These are phyloP conservation scores for Anacardium occidentale DNA, from an alignment of 345 rosid genomes.

Conservation along the genomic window DNA sequence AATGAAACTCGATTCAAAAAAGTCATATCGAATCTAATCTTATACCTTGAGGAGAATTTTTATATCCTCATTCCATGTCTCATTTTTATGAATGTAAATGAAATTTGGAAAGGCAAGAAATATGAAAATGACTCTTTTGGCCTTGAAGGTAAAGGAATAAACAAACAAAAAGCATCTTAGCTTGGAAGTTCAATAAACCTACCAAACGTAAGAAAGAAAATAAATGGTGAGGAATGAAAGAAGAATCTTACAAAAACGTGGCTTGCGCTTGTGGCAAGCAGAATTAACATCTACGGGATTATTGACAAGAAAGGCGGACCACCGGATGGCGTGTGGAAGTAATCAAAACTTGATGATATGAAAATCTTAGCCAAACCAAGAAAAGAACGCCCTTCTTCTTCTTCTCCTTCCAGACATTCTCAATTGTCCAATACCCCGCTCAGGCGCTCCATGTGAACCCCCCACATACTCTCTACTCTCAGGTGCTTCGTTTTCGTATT, in stretches of 20 bases:
- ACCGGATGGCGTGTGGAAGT: too few relatives aligned
- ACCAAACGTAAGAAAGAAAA: neutral
- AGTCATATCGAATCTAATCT: too few relatives aligned
- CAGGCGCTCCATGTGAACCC: neutral
- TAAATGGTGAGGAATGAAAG: neutral
- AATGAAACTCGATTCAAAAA: too few relatives aligned
- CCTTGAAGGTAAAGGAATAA: neutral
- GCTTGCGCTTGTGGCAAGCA: neutral
- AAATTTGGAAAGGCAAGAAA: too few relatives aligned
- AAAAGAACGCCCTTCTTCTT: too few relatives aligned
- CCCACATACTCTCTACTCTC: neutral
- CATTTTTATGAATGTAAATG: too few relatives aligned
- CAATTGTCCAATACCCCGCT: neutral
- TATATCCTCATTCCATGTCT: too few relatives aligned
- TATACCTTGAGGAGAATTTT: too few relatives aligned
- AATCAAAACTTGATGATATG: neutral
- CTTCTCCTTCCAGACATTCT: neutral
- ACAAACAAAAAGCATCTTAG: neutral
- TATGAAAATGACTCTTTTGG: neutral
- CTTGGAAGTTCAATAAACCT: neutral
- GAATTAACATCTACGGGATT: too few relatives aligned
- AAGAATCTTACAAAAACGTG: neutral
- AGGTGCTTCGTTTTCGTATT: too few relatives aligned
- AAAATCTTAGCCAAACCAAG: neutral
- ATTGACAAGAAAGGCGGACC: too few relatives aligned